Conservation (phyloP, 2,329 filamentous ascomycete genomes). For the Penicillium occitanis region DNA sequence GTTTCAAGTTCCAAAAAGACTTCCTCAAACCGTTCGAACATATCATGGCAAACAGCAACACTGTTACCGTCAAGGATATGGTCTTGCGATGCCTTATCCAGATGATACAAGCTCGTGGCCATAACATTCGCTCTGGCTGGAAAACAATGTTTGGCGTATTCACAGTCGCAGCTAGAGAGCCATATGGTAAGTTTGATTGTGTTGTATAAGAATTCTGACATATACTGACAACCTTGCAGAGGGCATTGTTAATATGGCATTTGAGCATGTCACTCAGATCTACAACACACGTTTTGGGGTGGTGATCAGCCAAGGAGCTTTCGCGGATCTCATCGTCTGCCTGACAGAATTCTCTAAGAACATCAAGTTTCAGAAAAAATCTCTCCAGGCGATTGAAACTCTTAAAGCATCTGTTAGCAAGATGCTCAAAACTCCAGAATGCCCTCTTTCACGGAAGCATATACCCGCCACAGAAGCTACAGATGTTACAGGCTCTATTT, state of each 20-base stretch:
- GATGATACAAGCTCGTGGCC: conserved; percentile 96
- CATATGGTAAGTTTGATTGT: conserved; percentile 60
- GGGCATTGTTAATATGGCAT: conserved; percentile 92
- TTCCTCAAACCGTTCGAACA: conserved; percentile 98
- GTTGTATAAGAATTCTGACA: not conserved
- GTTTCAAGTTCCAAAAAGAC: conserved; percentile 99
- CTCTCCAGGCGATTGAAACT: conserved; percentile 89
- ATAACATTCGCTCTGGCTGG: conserved; percentile 98
- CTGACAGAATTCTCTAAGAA: conserved; percentile 99
- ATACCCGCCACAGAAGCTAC: conserved; percentile 44
- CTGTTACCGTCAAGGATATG: conserved; percentile 95
- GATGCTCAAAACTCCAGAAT: conserved; percentile 95
- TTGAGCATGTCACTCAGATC: conserved; percentile 92
- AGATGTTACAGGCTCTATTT: conserved; percentile 48
- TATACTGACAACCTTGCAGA: conserved; percentile 51
- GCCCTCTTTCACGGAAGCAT: conserved; percentile 73
- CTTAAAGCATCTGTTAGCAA: conserved; percentile 90
- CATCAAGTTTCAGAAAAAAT: conserved; percentile 97
- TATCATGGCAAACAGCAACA: conserved; percentile 88
- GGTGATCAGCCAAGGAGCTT: conserved; percentile 93
- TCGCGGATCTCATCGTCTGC: conserved; percentile 93
- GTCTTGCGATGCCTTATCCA: conserved; percentile 93
- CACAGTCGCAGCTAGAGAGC: conserved; percentile 88
- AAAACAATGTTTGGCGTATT: conserved; percentile 99
- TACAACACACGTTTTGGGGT: conserved; percentile 95